A percentile compares a stretch with the other conserved stretches of the same genome.
Conservation (phyloP, 805 yeast genomes). For the Yamadazyma paraphyllophila region DNA sequence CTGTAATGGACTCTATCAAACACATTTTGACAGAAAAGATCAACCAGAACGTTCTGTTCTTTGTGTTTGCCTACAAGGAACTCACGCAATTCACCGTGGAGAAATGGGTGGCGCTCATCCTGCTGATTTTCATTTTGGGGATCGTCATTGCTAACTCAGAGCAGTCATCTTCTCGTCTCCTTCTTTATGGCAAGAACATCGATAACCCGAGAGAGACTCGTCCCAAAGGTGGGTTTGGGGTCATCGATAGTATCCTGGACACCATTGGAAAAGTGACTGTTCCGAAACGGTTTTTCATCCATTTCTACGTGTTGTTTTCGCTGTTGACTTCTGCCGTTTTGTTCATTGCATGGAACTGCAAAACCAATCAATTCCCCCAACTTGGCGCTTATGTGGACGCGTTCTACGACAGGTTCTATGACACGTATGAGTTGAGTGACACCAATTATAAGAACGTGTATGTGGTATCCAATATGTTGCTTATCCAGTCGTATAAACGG, state of each 20-base stretch:
- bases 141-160: conserved; percentile 11
- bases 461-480: conserved; percentile 22
- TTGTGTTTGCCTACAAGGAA: background rate
- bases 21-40: conserved; percentile 2
- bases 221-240: background rate
- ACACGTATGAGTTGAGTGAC: background rate
- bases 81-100: conserved; percentile 2
- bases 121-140: conserved; percentile 1
- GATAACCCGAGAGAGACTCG: background rate
- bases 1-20: conserved; percentile 5
- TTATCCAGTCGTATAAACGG: conserved; percentile 56
- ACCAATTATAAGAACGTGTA: conserved; percentile 16
- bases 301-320: conserved; percentile 55
- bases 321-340: conserved; percentile 7
- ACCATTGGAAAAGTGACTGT: conserved; percentile 40
- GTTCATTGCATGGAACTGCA: conserved; percentile 4
- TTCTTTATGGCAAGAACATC: conserved; percentile 15
- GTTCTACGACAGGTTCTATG: conserved; percentile 6
- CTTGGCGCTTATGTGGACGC: conserved; percentile 1
- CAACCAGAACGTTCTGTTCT: conserved; percentile 5
- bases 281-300: conserved; percentile 62
- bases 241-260: conserved; percentile 9
- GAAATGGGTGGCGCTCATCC: conserved; percentile 10
- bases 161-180: conserved; percentile 3
- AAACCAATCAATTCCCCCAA: conserved; percentile 1